Base-by-base conservation (phyloP, 2,329 filamentous ascomycete genomes). In the Arthrobotrys conoides region DNA sequence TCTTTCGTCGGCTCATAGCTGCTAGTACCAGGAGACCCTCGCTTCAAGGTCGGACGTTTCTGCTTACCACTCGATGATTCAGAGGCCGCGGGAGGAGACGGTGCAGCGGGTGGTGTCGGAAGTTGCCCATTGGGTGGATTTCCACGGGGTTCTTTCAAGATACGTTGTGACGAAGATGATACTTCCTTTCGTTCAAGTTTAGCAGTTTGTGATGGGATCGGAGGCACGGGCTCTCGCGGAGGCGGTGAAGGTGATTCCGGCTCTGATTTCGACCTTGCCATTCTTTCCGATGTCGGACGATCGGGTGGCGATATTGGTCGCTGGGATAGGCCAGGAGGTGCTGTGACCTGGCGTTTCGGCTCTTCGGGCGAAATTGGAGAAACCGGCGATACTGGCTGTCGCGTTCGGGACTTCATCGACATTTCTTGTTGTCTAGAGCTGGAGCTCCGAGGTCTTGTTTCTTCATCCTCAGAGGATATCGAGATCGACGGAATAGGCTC, bases 401-500 rank as follows among this genome's bases (percentile, higher is more conserved):
- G 57, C 20, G 36, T 44, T 46, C 61, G 53, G 38, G 30, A 33
- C 22, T 61, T 65, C 41, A 65, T 41, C 14, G 73, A 44, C 61
- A 55, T 53, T 5, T 51, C 33, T 38, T 36, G 38, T 24, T 70
- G 61, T 20, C 65, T 48, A 10, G 63, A 63, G 22, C 53, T 48
- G 5, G 63, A 55, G 22, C 53, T 48, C 46, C 69, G 69, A 53
- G 64, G 68, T 3, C 46, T 38, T 10, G 69, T 51, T 14, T 46
- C 48, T 46, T 72, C 70, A 36, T 72, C 68, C 22, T 73, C 70
- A 3, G 59, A 63, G 14, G 75, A 79, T 79, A 80, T 73, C 20
- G 80, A 76, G 77, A 80, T 78, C 41, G 79, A 83, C 8, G 86
- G 84, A 27, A 87, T 84, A 2, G 92, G 91, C 82, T 95, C 93